phyloP scores from a whole-genome alignment of 2,329 filamentous ascomycete genomes.

The Verticillium isaacii region DNA sequence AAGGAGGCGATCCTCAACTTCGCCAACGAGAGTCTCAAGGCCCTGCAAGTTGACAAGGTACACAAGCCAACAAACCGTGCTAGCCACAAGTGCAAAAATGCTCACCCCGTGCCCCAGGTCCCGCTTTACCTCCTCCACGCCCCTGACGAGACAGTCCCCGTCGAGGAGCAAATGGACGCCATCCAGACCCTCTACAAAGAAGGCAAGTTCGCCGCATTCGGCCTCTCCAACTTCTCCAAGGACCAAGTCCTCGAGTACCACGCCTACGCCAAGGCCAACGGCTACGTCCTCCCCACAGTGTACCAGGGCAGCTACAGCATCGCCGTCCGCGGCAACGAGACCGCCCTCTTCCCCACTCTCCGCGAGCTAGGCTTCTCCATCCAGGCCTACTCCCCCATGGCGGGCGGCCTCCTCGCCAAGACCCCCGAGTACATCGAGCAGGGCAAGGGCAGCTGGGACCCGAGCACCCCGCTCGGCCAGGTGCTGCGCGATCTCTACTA shows the following conservation, averaged over 20 bases:
- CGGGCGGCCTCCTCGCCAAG: conserved; percentile 56
- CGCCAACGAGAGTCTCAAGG: background rate
- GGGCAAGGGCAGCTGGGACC: conserved; percentile 44
- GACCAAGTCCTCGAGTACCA: conserved; percentile 31
- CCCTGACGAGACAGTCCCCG: conserved; percentile 44
- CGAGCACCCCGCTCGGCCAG: conserved; percentile 47
- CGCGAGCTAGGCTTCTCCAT: conserved; percentile 36
- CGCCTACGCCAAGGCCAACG: conserved; percentile 27
- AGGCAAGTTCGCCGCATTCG: conserved; percentile 34
- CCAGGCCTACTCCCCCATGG: conserved; percentile 45
- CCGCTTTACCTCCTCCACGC: conserved; percentile 59
- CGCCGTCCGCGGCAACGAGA: conserved; percentile 30
- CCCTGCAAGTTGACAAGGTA: background rate
- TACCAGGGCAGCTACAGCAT: conserved; percentile 40
- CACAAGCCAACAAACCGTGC: too few species aligned
- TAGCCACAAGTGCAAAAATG: too few species aligned
- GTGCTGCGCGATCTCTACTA: conserved; percentile 11
- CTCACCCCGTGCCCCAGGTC: background rate
- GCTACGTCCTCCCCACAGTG: conserved; percentile 34
- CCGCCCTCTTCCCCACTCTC: conserved; percentile 34
- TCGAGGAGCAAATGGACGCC: conserved; percentile 56
- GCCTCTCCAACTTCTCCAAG: conserved; percentile 38
- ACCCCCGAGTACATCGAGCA: conserved; percentile 19
- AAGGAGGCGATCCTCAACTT: background rate
- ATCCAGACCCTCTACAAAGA: conserved; percentile 57